These are phyloP conservation scores for Boletellus ananiceps DNA, from an alignment of 768 basidiomycete species.

Conservation along the genomic window DNA sequence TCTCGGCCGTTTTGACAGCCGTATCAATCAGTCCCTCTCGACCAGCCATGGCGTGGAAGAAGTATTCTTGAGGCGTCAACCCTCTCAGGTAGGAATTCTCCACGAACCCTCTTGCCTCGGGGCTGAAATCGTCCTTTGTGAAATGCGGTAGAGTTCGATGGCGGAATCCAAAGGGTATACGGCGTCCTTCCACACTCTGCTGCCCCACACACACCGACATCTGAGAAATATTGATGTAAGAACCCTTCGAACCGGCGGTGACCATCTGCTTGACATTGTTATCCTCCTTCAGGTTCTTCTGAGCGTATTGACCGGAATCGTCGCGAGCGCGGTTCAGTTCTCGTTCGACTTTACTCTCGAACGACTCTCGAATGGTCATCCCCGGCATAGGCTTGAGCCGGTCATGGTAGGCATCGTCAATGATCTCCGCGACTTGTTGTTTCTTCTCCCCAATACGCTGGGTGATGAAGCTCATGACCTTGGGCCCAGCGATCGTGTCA, in stretches of 20 bases:
- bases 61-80: constrained; percentile 96
- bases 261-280: constrained; percentile 99
- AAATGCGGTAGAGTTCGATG: constrained; percentile 97
- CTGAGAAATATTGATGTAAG: constrained; percentile 99
- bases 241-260: constrained; percentile 96
- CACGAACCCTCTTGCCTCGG: constrained; percentile 96
- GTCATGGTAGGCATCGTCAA: constrained; percentile 82
- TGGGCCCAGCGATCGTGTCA: constrained; percentile 91
- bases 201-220: constrained; percentile 99
- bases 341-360: constrained; percentile 88
- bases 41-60: constrained; percentile 99
- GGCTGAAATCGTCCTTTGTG: constrained; percentile 97
- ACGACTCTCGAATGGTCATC: constrained; percentile 99
- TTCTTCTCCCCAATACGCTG: constrained; percentile 80
- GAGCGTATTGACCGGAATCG: constrained; percentile 91
- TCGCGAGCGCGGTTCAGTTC: constrained; percentile 95
- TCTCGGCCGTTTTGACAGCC: constrained; percentile 99
- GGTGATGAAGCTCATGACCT: constrained; percentile 85
- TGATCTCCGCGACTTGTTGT: constrained; percentile 68
- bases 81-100: constrained; percentile 98
- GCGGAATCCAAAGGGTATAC: constrained; percentile 96
- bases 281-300: constrained; percentile 95
- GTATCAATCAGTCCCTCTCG: constrained; percentile 99
- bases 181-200: constrained; percentile 96
- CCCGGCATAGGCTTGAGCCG: constrained; percentile 86